Conservation (phyloP, 2,329 filamentous ascomycete species). For the Aspergillus hiratsukae region DNA sequence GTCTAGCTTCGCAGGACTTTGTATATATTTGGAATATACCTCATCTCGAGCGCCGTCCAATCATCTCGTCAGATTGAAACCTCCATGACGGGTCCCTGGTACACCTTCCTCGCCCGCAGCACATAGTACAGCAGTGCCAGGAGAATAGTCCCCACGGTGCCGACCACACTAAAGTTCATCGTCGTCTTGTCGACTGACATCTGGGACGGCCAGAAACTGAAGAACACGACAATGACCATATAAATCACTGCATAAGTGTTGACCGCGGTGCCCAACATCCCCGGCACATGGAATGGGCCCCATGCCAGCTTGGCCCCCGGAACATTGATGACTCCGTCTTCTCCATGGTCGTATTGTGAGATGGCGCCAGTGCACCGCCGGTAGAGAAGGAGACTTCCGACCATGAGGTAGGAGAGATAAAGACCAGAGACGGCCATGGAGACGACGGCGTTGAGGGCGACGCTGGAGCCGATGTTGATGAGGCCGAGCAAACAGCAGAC, state of each 20-base stretch:
- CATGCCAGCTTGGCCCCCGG: slow-evolving; percentile 25
- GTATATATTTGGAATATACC: background rate
- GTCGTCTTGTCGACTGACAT: slow-evolving; percentile 34
- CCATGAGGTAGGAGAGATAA: slow-evolving; percentile 28
- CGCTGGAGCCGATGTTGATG: slow-evolving; percentile 30
- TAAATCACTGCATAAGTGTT: slow-evolving; percentile 45
- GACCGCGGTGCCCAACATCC: slow-evolving; percentile 37
- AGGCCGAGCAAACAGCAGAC: slow-evolving; percentile 26
- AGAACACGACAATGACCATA: slow-evolving; percentile 45
- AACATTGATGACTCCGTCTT: slow-evolving; percentile 20
- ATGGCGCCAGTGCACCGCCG: slow-evolving; percentile 22
- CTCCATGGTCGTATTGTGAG: slow-evolving; percentile 11
- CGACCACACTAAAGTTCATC: slow-evolving; percentile 47
- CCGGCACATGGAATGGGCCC: slow-evolving; percentile 26
- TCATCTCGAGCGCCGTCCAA: background rate
- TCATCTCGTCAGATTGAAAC: background rate
- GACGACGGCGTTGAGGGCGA: slow-evolving; percentile 31
- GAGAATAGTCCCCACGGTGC: slow-evolving; percentile 39
- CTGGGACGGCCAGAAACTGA: slow-evolving; percentile 45
- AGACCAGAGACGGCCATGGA: slow-evolving; percentile 31
- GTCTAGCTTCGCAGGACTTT: background rate
- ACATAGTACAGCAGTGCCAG: slow-evolving; percentile 40
- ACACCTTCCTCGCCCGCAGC: slow-evolving; percentile 30
- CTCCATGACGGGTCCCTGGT: slow-evolving; percentile 28
- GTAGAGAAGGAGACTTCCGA: slow-evolving; percentile 24